phyloP scores from a whole-genome alignment of 2,329 filamentous ascomycete species.

The Penicillium vulpinum region DNA sequence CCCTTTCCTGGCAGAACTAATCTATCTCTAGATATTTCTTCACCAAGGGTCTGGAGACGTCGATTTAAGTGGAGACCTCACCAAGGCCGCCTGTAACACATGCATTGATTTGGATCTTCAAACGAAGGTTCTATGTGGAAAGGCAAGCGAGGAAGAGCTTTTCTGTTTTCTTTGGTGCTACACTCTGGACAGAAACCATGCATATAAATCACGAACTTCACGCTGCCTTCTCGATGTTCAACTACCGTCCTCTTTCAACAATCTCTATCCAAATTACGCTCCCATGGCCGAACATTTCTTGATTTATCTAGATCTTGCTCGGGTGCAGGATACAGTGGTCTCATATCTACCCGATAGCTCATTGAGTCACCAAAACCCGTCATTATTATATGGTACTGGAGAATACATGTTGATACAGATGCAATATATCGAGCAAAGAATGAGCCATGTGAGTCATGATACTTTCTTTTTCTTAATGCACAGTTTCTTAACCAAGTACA shows the following conservation, averaged over 20 bases:
- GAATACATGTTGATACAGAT: slow-evolving; percentile 12
- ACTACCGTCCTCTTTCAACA: background rate
- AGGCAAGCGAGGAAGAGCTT: slow-evolving; percentile 17
- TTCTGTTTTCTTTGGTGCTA: slow-evolving; percentile 28
- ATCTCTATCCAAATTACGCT: slow-evolving; percentile 1
- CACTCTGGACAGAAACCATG: slow-evolving; percentile 24
- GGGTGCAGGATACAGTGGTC: slow-evolving; percentile 20
- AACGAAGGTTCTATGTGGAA: background rate
- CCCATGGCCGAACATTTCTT: slow-evolving; percentile 12
- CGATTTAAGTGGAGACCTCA: slow-evolving; percentile 16
- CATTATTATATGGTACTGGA: background rate
- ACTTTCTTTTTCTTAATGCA: background rate
- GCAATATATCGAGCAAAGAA: slow-evolving; percentile 13
- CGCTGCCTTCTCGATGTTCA: slow-evolving; percentile 9
- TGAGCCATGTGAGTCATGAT: slow-evolving; percentile 10
- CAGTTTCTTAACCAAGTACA: background rate
- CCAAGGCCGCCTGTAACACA: slow-evolving; percentile 20
- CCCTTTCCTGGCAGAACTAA: background rate
- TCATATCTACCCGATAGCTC: slow-evolving; percentile 10
- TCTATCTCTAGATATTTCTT: slow-evolving; percentile 15
- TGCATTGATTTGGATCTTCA: slow-evolving; percentile 20
- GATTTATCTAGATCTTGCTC: slow-evolving; percentile 21
- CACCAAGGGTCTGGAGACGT: slow-evolving; percentile 25
- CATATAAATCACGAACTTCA: slow-evolving; percentile 18
- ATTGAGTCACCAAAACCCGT: background rate